These are phyloP conservation scores for Pneumocystis canis DNA, from an alignment of 1,139 yeast species.

Conservation along the genomic window DNA sequence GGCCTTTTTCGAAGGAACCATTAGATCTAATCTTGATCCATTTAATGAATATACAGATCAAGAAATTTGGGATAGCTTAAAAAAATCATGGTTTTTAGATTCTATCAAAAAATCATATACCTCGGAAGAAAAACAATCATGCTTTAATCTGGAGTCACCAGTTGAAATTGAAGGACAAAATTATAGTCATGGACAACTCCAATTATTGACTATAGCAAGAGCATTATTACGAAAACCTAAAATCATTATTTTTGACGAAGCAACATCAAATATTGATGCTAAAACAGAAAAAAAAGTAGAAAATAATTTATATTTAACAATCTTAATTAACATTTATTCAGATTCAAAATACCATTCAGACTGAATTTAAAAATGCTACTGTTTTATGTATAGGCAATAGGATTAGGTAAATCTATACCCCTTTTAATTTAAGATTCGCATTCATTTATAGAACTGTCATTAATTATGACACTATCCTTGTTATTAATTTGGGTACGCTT, in stretches of 20 bases:
- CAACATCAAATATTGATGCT: conserved; percentile 95
- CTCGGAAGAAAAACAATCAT: not conserved
- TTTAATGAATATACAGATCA: conserved; percentile 52
- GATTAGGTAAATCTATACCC: conserved; percentile 32
- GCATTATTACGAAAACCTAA: conserved; percentile 69
- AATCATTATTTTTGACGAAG: conserved; percentile 78
- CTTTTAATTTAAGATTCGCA: not conserved
- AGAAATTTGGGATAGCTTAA: conserved; percentile 44
- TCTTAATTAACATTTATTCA: conserved; percentile 19
- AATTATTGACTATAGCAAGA: conserved; percentile 78
- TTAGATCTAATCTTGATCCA: conserved; percentile 83
- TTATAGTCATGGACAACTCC: conserved; percentile 82
- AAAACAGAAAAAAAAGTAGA: conserved; percentile 55
- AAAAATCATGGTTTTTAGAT: not conserved
- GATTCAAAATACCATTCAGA: conserved; percentile 73
- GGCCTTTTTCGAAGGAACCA: conserved; percentile 84
- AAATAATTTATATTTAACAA: not conserved
- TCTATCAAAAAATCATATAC: not conserved
- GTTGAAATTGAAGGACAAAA: conserved; percentile 77
- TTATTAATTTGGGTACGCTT: conserved; percentile 69
- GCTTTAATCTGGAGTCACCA: conserved; percentile 39
- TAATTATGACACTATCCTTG: conserved; percentile 80
- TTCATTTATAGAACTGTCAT: conserved; percentile 31
- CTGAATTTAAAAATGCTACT: conserved; percentile 73
- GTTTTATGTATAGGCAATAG: conserved; percentile 92